Percentiles rank a stretch among this genome's conserved stretches.
These are phyloP conservation scores for Artomyces pyxidatus DNA, from an alignment of 768 basidiomycete genomes.

Conservation along the genomic window DNA sequence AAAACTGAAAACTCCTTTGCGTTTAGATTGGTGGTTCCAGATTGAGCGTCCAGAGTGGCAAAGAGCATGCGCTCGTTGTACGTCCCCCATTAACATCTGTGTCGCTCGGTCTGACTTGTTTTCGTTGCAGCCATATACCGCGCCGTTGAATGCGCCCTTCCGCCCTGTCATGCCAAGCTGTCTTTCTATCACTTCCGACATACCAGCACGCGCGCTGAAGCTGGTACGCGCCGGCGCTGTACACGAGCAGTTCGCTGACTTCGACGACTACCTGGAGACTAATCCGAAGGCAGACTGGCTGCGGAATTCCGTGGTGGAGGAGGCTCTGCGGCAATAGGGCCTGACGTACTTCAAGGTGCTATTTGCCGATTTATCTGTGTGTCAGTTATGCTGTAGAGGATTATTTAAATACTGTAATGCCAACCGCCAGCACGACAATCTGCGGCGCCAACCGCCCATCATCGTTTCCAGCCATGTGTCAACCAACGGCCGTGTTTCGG, in stretches of 20 bases:
- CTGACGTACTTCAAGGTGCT: too few relatives aligned
- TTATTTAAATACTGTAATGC: too few relatives aligned
- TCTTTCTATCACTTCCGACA: constrained; percentile 23
- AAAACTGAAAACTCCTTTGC: constrained; percentile 34
- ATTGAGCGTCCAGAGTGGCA: not conserved
- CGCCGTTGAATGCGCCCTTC: not conserved
- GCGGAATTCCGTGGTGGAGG: constrained; percentile 27
- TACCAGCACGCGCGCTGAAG: constrained; percentile 39
- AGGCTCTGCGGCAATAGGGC: too few relatives aligned
- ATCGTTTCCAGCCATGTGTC: too few relatives aligned
- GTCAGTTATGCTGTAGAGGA: too few relatives aligned
- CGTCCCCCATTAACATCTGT: not conserved
- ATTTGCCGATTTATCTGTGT: too few relatives aligned
- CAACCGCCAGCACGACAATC: too few relatives aligned
- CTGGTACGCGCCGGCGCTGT: constrained; percentile 42
- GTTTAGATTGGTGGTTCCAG: constrained; percentile 34
- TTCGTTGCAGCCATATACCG: not conserved
- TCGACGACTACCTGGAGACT: constrained; percentile 78
- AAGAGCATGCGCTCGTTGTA: constrained; percentile 8
- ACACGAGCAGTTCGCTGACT: constrained; percentile 63
- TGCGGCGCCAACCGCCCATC: too few relatives aligned
- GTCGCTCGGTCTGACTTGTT: not conserved
- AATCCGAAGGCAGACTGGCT: constrained; percentile 48
- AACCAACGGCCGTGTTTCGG: too few relatives aligned
- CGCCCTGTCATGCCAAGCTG: not conserved